Conservation (phyloP, 768 basidiomycete species). For the Lactarius deliciosus region DNA sequence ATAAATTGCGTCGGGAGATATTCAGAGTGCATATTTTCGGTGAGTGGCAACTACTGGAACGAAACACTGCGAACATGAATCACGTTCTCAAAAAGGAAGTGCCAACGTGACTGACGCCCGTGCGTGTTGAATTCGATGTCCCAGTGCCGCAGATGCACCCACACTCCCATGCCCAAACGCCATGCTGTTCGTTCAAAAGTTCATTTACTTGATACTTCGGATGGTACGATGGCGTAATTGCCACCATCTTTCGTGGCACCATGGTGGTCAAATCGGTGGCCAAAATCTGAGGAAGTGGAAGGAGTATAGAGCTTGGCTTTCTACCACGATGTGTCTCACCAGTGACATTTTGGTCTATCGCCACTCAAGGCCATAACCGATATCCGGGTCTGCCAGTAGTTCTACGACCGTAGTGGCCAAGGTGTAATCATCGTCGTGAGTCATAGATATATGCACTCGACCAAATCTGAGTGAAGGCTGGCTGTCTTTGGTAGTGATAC, state of each 20-base stretch:
- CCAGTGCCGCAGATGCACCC: constrained; percentile 47
- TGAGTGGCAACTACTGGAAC: not conserved
- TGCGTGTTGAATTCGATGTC: constrained; percentile 43
- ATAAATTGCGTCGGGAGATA: constrained; percentile 5
- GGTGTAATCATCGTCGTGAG: constrained; percentile 80
- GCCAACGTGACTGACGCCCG: no score
- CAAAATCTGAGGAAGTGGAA: constrained; percentile 34
- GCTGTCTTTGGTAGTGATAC: constrained; percentile 26
- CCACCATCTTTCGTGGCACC: constrained; percentile 46
- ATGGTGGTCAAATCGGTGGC: constrained; percentile 56
- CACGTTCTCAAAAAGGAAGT: no score
- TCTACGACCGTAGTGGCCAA: constrained; percentile 67
- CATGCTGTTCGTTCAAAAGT: constrained; percentile 89
- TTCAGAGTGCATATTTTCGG: constrained; percentile 4
- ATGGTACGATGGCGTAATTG: constrained; percentile 24
- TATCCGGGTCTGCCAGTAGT: constrained; percentile 11
- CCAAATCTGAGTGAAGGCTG: constrained; percentile 34
- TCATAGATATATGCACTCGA: constrained; percentile 65
- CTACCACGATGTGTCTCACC: not conserved
- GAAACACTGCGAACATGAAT: constrained; percentile 10
- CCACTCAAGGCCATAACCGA: not conserved
- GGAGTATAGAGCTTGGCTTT: not conserved
- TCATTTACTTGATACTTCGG: constrained; percentile 72
- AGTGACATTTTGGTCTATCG: not conserved
- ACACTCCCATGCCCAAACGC: constrained; percentile 72